These are phyloP conservation scores for Fusarium kyushuense DNA, from an alignment of 2,329 filamentous ascomycete genomes.

Conservation along the genomic window DNA sequence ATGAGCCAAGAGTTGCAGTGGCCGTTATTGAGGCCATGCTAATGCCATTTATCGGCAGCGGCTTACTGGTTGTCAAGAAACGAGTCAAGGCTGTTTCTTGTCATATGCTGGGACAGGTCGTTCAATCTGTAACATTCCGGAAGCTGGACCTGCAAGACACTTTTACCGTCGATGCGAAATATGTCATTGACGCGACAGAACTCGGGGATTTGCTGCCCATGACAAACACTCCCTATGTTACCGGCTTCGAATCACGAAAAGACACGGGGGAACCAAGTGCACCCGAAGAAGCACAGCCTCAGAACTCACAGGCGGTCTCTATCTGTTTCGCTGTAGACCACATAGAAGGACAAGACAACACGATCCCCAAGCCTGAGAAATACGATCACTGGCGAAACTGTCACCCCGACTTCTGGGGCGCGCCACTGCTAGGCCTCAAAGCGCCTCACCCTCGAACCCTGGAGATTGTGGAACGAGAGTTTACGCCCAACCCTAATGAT, in stretches of 20 bases:
- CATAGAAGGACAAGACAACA: slow-evolving; percentile 45
- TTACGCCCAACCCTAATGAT: slow-evolving; percentile 46
- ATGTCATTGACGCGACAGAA: slow-evolving; percentile 38
- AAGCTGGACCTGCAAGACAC: neutral
- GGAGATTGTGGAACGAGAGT: slow-evolving; percentile 47
- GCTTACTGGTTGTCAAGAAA: slow-evolving; percentile 41
- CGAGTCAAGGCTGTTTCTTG: slow-evolving; percentile 38
- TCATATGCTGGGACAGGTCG: slow-evolving; percentile 27
- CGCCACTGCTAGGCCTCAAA: slow-evolving; percentile 41
- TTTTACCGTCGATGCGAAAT: slow-evolving; percentile 26
- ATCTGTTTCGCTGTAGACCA: slow-evolving; percentile 50
- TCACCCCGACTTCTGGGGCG: slow-evolving; percentile 47
- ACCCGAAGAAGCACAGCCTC: slow-evolving; percentile 44
- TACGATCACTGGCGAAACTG: slow-evolving; percentile 45
- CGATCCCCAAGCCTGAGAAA: slow-evolving; percentile 36
- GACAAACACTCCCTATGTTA: slow-evolving; percentile 44
- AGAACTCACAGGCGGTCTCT: slow-evolving; percentile 47
- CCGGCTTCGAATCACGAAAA: slow-evolving; percentile 43
- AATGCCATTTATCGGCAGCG: slow-evolving; percentile 44
- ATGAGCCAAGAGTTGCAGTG: slow-evolving; percentile 47
- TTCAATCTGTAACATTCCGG: slow-evolving; percentile 17
- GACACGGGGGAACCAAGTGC: slow-evolving; percentile 47
- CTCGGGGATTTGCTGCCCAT: slow-evolving; percentile 39
- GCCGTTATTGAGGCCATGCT: slow-evolving; percentile 47
- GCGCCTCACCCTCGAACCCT: slow-evolving; percentile 47